phyloP scores from a whole-genome alignment of 371 early-diverging fungal species.

The Syncephalastrum racemosum region DNA sequence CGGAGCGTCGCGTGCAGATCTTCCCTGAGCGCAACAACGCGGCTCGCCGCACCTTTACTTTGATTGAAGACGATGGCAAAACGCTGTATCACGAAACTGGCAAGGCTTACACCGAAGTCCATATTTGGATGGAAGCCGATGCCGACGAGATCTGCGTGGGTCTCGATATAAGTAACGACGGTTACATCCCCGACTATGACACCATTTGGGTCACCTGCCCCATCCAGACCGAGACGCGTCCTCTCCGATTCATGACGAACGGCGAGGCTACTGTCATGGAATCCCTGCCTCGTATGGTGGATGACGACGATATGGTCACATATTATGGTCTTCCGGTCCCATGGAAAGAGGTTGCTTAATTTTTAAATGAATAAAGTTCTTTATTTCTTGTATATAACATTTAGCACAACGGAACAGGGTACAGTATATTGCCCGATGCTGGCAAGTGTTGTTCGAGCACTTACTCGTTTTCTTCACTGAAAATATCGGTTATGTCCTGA shows the following conservation, averaged over 20 bases:
- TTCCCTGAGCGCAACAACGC: conserved; percentile 24
- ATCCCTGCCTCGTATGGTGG: neutral
- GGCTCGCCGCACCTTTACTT: conserved; percentile 16
- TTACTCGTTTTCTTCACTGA: too few species aligned
- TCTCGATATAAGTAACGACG: conserved; percentile 28
- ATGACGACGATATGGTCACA: neutral
- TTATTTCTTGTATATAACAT: too few species aligned
- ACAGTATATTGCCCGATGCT: too few species aligned
- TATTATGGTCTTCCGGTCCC: too few species aligned
- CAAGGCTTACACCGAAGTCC: conserved; percentile 30
- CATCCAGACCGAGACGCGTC: conserved; percentile 37
- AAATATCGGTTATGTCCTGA: too few species aligned
- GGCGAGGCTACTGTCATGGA: neutral
- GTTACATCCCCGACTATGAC: conserved; percentile 40
- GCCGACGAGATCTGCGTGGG: conserved; percentile 31
- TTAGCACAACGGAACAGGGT: too few species aligned
- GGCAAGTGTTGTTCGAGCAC: too few species aligned
- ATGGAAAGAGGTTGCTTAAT: too few species aligned
- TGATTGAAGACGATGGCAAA: conserved; percentile 46
- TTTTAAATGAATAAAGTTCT: too few species aligned
- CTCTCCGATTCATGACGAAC: neutral
- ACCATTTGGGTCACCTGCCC: conserved; percentile 44
- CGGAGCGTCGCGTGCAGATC: conserved; percentile 36
- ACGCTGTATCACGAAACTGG: conserved; percentile 37
- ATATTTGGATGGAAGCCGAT: conserved; percentile 26